Base-by-base conservation (phyloP, 331 rosid species). In the Telfairia occidentalis region DNA sequence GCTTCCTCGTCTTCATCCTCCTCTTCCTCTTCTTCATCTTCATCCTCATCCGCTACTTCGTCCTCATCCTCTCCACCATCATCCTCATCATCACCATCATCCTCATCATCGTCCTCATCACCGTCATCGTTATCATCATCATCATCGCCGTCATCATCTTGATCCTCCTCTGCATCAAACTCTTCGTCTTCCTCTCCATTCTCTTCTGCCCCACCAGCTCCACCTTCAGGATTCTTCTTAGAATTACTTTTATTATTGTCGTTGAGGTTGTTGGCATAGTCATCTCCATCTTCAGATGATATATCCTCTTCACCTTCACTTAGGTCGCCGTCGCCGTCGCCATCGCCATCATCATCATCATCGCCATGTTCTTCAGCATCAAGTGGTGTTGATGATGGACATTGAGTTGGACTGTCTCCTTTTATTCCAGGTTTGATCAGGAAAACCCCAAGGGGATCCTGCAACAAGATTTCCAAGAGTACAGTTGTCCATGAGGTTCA, bases 231-330 rank as follows among this genome's bases (percentile, higher is more conserved):
- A 69, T 81, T 96, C 79, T 89, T 92, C 90, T 92, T 92, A 1
- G 92, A 7, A 82, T 84, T 86, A 83, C 83, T 85, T 88, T 70
- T 70, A 18, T 88, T 59, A 24, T 70, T 89, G 11, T 85, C 82
- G 83, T 89, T 89, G 57, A 90, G 76, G 34, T 89, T 88, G 83
- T 85, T 86, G 28, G 81, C 84, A 7, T 82, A 76, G 37, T 82
- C 92, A 10, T 81, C 97, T 59, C 85, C 96, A 76, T 85, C 96
- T 84, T 89, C 96, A 42, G 97, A 92, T 5, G 97, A 89, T 83
- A 88, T 75, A 49, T 89, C 96, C 84, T 89, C 97, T 79, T 89
- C 96, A 0, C 92, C 74, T 69, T 69, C 75, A 28, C 75, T 70
- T 18, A 70, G 46, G 38, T 86, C 96, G 32, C 82, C 82, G 26